Base-by-base conservation (phyloP, 1,139 yeast species). In the Nadsonia commutata region DNA sequence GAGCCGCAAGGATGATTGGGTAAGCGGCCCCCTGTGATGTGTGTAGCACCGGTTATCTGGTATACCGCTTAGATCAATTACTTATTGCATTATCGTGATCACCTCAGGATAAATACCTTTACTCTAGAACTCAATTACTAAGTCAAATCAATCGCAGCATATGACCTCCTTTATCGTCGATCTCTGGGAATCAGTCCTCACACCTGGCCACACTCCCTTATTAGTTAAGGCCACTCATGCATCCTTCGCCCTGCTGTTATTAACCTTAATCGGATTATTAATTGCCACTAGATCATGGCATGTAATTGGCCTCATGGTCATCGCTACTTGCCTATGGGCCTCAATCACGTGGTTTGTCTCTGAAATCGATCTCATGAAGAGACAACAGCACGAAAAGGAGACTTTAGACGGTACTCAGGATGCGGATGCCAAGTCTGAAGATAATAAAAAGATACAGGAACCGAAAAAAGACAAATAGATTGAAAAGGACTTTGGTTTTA, bases 131-230 rank as follows among this genome's bases (percentile, higher is more conserved):
- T n/a, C n/a, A n/a, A n/a, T n/a, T n/a, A n/a, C n/a, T n/a, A n/a
- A n/a, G n/a, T n/a, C n/a, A n/a, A n/a, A n/a, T n/a, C n/a, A n/a
- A n/a, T n/a, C n/a, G n/a, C 16, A 8, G 8, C 13, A 27, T 3
- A 27, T 8, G 9, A 27, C n/a, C 16, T 27, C 33, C 8, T 61
- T 62, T 43, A 31, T 82, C 37, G 70, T 64, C 20, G 94, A 81
- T 31, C 70, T 90, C 41, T 88, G 97, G 96, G 79, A 81, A 48
- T 81, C 95, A 6, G 74, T 90, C 23, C 81, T 88, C 61, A 80
- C 88, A n/a, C 97, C 97, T 2, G 98, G 98, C 1, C 76, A 94
- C 0, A 74, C 90, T 0, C 96, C 96, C 1, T 86, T 94, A 1
- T 70, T 90, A 43, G 68, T 86, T 17, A 69, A 72, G 38, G 96